A percentile compares a stretch with the other conserved stretches of the same genome.
phyloP scores from a whole-genome alignment of 2,329 filamentous ascomycete genomes.

The Exutisphaerella laricina region DNA sequence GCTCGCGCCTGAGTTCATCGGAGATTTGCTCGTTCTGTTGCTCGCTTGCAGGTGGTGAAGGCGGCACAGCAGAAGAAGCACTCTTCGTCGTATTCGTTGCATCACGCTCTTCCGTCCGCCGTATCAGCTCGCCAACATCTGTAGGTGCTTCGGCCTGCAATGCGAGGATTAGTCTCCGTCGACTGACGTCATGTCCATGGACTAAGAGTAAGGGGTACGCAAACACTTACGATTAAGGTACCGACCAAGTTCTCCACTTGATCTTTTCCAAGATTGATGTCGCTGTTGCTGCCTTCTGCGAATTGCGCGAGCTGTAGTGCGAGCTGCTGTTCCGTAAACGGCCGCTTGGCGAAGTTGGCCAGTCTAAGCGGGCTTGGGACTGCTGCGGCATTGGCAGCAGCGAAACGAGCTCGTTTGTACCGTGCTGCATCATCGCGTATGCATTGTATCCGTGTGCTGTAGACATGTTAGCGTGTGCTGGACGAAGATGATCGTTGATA shows the following conservation, averaged over 20 bases:
- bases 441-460: slow-evolving; percentile 23
- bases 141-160: slow-evolving; percentile 39
- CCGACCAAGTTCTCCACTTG: slow-evolving; percentile 50
- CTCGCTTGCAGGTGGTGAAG: slow-evolving; percentile 29
- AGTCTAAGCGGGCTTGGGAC: slow-evolving; percentile 23
- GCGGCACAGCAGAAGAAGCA: slow-evolving; percentile 21
- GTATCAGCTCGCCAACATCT: slow-evolving; percentile 37
- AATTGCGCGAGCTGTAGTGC: slow-evolving; percentile 60
- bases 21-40: slow-evolving; percentile 28
- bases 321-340: slow-evolving; percentile 60
- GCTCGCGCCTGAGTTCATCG: slow-evolving; percentile 32
- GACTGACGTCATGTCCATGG: slow-evolving; percentile 21
- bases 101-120: slow-evolving; percentile 27
- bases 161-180: slow-evolving; percentile 21
- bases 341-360: slow-evolving; percentile 40
- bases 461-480: slow-evolving; percentile 6
- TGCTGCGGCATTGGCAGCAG: slow-evolving; percentile 1
- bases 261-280: slow-evolving; percentile 44
- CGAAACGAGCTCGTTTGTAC: slow-evolving; percentile 15
- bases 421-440: slow-evolving; percentile 18
- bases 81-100: slow-evolving; percentile 22
- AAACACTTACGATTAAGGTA: slow-evolving; percentile 56
- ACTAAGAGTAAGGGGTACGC: slow-evolving; percentile 16
- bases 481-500: neutral
- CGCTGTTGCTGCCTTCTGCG: slow-evolving; percentile 45